phyloP scores from a whole-genome alignment of 2,329 filamentous ascomycete genomes.

The Aureobasidium mangrovei region DNA sequence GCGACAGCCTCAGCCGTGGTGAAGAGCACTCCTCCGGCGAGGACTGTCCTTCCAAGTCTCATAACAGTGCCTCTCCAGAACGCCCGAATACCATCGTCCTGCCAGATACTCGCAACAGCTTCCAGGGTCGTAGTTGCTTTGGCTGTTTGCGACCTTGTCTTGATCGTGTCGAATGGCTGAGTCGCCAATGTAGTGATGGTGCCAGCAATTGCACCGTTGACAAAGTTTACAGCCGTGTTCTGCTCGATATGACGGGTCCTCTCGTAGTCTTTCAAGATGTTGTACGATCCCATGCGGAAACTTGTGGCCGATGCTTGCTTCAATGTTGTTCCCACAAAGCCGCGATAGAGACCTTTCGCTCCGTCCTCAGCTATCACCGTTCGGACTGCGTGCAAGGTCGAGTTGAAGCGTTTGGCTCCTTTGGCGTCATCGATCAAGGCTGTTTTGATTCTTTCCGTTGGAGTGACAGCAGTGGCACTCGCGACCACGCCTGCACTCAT shows the following conservation, averaged over 20 bases:
- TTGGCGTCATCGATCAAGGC: conserved; percentile 54
- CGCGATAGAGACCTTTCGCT: conserved; percentile 46
- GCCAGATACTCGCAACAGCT: conserved; percentile 46
- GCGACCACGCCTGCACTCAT: conserved; percentile 56
- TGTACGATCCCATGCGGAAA: conserved; percentile 54
- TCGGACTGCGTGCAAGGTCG: conserved; percentile 42
- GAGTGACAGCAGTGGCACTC: conserved; percentile 56
- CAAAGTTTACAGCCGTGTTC: conserved; percentile 49
- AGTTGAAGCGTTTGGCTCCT: conserved; percentile 39
- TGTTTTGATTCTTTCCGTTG: conserved; percentile 60
- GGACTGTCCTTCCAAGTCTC: conserved; percentile 54
- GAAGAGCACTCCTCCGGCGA: conserved; percentile 59
- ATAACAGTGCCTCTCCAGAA: conserved; percentile 63
- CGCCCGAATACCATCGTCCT: conserved; percentile 49
- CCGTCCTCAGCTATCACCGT: conserved; percentile 46
- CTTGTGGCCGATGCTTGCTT: conserved; percentile 56
- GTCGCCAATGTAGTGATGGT: conserved; percentile 51
- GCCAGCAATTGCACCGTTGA: conserved; percentile 53
- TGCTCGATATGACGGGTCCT: conserved; percentile 40
- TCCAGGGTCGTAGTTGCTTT: conserved; percentile 49
- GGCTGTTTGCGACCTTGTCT: conserved; percentile 54
- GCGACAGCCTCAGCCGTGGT: conserved; percentile 53
- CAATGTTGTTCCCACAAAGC: conserved; percentile 51
- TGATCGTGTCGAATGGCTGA: conserved; percentile 55
- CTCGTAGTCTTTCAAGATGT: conserved; percentile 53